A percentile compares a stretch with the other conserved stretches of the same genome.
Conservation (phyloP, 108 stramenopile species). For the Nitzschia inconspicua region DNA sequence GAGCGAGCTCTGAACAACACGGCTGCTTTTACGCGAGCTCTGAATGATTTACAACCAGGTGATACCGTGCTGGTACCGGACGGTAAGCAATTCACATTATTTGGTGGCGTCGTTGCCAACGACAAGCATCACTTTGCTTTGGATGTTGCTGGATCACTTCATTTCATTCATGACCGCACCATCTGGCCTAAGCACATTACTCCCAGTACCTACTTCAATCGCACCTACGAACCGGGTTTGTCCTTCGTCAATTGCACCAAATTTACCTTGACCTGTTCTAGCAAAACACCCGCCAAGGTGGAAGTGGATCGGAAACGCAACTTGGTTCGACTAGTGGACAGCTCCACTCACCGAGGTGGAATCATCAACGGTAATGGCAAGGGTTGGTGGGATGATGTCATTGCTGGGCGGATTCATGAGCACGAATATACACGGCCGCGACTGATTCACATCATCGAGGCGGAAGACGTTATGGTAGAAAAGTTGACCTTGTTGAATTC, state of each 20-base stretch:
- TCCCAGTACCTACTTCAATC: slow-evolving; percentile 4
- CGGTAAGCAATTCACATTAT: slow-evolving; percentile 6
- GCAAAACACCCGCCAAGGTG: background rate
- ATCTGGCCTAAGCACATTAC: slow-evolving; percentile 5
- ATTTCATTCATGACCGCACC: slow-evolving; percentile 4
- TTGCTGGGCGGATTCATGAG: slow-evolving; percentile 7
- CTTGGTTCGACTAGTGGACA: background rate
- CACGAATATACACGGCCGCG: slow-evolving; percentile 23
- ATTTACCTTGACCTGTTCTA: slow-evolving; percentile 16
- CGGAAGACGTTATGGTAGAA: slow-evolving; percentile 28
- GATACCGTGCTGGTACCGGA: slow-evolving; percentile 10
- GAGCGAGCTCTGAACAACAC: slow-evolving; percentile 6
- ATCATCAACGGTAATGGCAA: slow-evolving; percentile 33
- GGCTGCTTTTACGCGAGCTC: slow-evolving; percentile 10
- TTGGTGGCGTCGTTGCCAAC: slow-evolving; percentile 16
- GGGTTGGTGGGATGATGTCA: slow-evolving; percentile 31
- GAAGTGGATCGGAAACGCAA: slow-evolving; percentile 6
- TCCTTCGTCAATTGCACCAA: slow-evolving; percentile 20
- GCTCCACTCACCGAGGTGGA: background rate
- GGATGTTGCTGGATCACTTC: slow-evolving; percentile 16
- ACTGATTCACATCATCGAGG: slow-evolving; percentile 21
- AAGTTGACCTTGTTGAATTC: slow-evolving; percentile 26
- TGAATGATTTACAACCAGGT: slow-evolving; percentile 14
- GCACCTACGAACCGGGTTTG: slow-evolving; percentile 37
- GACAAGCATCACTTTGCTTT: slow-evolving; percentile 7